Percentiles rank a stretch among this genome's conserved stretches.
These are phyloP conservation scores for Aspergillus sojae DNA, from an alignment of 2,329 filamentous ascomycete species.

Conservation along the genomic window DNA sequence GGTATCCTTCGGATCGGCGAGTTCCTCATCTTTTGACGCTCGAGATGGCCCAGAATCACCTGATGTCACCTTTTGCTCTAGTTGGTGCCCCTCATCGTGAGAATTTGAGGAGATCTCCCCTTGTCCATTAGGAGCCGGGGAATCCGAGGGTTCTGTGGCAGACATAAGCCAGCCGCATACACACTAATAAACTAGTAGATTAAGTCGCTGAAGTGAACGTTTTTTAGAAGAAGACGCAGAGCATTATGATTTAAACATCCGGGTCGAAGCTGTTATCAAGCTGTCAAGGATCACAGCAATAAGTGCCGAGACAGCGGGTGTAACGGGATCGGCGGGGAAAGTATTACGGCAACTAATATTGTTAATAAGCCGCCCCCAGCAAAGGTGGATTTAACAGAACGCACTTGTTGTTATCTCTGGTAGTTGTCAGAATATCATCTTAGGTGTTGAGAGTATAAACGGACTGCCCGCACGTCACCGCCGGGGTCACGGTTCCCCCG, in stretches of 20 bases:
- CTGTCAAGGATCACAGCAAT: not conserved
- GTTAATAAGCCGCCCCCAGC: not conserved
- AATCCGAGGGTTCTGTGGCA: constrained; percentile 30
- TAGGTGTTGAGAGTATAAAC: constrained; percentile 35
- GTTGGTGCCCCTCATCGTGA: constrained; percentile 23
- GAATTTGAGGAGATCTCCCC: constrained; percentile 25
- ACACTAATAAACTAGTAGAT: constrained; percentile 13
- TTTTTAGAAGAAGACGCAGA: constrained; percentile 28
- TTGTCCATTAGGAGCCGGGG: constrained; percentile 26
- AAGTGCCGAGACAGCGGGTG: not conserved
- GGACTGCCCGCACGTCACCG: constrained; percentile 32
- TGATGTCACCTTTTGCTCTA: constrained; percentile 27
- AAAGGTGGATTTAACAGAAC: constrained; percentile 33
- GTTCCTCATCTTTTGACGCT: constrained; percentile 23
- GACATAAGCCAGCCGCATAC: constrained; percentile 50
- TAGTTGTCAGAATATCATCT: not conserved
- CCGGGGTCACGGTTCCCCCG: constrained; percentile 40
- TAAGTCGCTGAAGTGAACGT: constrained; percentile 4
- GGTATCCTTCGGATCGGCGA: constrained; percentile 9
- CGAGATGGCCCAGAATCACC: constrained; percentile 21
- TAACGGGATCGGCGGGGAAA: not conserved
- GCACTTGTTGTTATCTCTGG: constrained; percentile 1
- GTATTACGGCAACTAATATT: not conserved
- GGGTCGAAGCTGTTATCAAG: not conserved
- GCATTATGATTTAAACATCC: constrained; percentile 25